Conservation (phyloP, 2,329 filamentous ascomycete genomes). For the Balansia obtecta region DNA sequence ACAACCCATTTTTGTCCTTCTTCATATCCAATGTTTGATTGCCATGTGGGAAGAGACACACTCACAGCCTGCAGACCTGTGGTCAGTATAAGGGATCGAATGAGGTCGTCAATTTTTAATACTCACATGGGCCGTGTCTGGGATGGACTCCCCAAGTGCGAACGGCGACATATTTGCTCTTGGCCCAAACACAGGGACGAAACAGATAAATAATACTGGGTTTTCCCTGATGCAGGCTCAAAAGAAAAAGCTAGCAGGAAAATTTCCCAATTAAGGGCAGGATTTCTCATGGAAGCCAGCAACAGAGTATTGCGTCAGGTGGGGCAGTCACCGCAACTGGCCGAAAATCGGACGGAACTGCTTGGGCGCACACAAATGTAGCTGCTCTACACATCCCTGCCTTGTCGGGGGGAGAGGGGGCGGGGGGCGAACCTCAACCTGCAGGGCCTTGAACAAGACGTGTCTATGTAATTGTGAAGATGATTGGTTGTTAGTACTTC, state of each 20-base stretch:
- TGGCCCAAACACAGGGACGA: neutral
- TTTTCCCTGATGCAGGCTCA: neutral
- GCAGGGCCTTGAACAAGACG: no score
- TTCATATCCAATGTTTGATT: slow-evolving; percentile 82
- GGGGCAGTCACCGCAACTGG: neutral
- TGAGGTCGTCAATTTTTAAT: neutral
- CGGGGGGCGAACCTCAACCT: no score
- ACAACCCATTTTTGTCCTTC: slow-evolving; percentile 85
- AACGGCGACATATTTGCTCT: slow-evolving; percentile 33
- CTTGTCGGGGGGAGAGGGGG: no score
- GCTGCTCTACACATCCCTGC: no score
- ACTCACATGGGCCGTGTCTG: slow-evolving; percentile 67
- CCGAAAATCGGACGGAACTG: neutral
- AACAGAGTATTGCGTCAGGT: neutral
- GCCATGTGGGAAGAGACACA: slow-evolving; percentile 91
- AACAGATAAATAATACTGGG: neutral
- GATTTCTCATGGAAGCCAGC: no score
- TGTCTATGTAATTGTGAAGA: no score
- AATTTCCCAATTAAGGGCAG: no score
- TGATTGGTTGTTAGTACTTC: no score
- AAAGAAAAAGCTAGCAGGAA: no score
- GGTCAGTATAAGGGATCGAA: neutral
- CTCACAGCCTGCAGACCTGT: slow-evolving; percentile 62
- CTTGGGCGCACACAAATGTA: neutral
- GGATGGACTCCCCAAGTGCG: slow-evolving; percentile 58